A percentile compares a stretch with the other conserved stretches of the same genome.
phyloP scores from a whole-genome alignment of 371 early-diverging fungal species.

The Blastocladiella emersonii region DNA sequence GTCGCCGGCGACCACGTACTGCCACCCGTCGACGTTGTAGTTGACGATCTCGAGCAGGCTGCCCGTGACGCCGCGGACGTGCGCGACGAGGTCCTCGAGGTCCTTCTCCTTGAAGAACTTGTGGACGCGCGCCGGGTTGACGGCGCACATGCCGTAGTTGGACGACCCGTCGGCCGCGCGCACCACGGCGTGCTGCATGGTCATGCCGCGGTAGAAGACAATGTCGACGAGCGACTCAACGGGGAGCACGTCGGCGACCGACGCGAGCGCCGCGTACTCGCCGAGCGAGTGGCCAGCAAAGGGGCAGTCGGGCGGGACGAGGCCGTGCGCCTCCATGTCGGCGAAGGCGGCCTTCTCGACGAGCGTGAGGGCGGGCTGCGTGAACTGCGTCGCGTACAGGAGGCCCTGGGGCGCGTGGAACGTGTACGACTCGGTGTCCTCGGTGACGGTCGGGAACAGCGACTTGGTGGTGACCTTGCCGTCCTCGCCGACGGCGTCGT shows the following conservation, averaged over 20 bases:
- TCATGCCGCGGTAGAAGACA: conserved; percentile 93
- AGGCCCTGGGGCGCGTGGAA: conserved; percentile 84
- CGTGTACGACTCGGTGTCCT: conserved; percentile 66
- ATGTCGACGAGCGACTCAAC: conserved; percentile 81
- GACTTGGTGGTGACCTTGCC: conserved; percentile 28
- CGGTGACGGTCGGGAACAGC: conserved; percentile 80
- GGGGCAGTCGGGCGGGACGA: conserved; percentile 66
- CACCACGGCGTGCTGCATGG: conserved; percentile 87
- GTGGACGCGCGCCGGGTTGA: conserved; percentile 81
- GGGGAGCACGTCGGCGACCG: conserved; percentile 78
- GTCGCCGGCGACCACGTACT: conserved; percentile 90
- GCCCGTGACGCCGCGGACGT: conserved; percentile 59
- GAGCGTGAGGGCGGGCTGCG: conserved; percentile 82
- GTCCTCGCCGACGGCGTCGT: conserved; percentile 69
- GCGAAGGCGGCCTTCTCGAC: conserved; percentile 87
- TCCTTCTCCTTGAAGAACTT: conserved; percentile 72
- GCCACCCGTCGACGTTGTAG: conserved; percentile 91
- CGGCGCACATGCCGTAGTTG: conserved; percentile 90
- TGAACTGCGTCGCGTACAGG: conserved; percentile 89
- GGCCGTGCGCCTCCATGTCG: conserved; percentile 77
- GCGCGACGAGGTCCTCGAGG: conserved; percentile 63
- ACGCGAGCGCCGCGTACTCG: conserved; percentile 85
- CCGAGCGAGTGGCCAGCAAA: conserved; percentile 95
- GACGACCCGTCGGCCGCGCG: conserved; percentile 71
- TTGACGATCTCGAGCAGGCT: conserved; percentile 89